Conservation (phyloP, 139 green algal species). For the Choricystis sp. region DNA sequence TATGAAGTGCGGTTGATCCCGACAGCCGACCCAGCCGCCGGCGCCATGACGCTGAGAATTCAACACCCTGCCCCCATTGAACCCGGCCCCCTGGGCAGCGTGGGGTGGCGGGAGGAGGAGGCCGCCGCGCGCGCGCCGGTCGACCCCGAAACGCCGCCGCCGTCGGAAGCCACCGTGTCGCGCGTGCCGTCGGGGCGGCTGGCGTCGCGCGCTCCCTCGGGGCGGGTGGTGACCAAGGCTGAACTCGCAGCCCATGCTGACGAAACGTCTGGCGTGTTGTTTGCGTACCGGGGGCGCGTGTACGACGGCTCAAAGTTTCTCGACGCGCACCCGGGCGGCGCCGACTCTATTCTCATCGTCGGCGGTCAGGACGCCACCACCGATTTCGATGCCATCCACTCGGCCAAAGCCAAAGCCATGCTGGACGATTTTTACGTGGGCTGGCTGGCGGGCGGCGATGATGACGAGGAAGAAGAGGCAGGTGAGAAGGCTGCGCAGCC, state of each 20-base stretch:
- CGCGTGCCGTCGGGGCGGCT: constrained; percentile 1
- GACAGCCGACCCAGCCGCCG: neutral
- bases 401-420: constrained; percentile 64
- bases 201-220: constrained; percentile 1
- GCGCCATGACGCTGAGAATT: constrained; percentile 34
- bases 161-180: too few species aligned
- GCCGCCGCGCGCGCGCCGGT: constrained; percentile 7
- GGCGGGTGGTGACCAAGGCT: constrained; percentile 33
- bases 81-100: constrained; percentile 27
- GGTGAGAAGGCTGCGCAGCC: neutral
- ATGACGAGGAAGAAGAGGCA: neutral
- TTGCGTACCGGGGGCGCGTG: constrained; percentile 81
- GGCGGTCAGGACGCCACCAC: constrained; percentile 54
- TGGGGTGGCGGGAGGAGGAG: constrained; percentile 51
- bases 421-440: constrained; percentile 69
- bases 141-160: too few species aligned
- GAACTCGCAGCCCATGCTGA: constrained; percentile 57
- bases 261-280: constrained; percentile 73
- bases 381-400: constrained; percentile 83
- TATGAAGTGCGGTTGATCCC: constrained; percentile 21
- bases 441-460: constrained; percentile 19
- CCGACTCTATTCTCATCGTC: constrained; percentile 69
- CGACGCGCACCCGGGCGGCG: constrained; percentile 78
- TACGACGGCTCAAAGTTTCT: constrained; percentile 91
- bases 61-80: constrained; percentile 65